These are phyloP conservation scores for Helichrysum umbraculigerum DNA, from an alignment of 129 eudicot genomes.

Conservation along the genomic window DNA sequence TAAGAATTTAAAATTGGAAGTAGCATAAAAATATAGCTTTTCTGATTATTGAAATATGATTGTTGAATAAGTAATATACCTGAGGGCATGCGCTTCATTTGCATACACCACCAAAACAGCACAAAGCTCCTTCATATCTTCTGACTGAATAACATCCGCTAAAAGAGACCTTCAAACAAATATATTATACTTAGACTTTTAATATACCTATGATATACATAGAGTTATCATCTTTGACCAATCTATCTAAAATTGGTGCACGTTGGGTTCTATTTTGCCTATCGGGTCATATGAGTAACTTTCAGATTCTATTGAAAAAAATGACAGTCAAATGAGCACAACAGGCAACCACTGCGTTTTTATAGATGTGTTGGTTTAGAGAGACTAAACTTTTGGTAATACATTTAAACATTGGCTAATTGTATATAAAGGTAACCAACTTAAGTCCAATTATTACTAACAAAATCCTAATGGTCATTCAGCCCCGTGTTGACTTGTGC, in stretches of 20 bases:
- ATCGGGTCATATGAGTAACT: neutral
- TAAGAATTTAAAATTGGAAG: neutral
- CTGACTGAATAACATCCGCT: slow-evolving; percentile 50
- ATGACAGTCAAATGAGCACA: neutral
- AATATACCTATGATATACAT: neutral
- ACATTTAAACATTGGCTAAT: too few relatives aligned
- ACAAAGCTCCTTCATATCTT: slow-evolving; percentile 70
- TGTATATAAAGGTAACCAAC: too few relatives aligned
- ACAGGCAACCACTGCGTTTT: neutral
- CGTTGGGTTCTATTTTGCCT: neutral
- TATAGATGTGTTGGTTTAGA: too few relatives aligned
- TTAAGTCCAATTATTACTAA: too few relatives aligned
- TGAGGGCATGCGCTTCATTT: slow-evolving; percentile 45
- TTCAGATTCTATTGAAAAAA: too few relatives aligned
- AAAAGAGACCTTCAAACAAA: slow-evolving; percentile 61
- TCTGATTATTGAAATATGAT: neutral
- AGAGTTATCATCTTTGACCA: neutral
- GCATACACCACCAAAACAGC: slow-evolving; percentile 63
- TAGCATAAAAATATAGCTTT: too few relatives aligned
- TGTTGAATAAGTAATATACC: slow-evolving; percentile 26
- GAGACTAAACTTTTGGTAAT: too few relatives aligned
- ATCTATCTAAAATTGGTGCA: neutral
- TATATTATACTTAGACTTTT: slow-evolving; percentile 10
- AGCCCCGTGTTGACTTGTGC: neutral
- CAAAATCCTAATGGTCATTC: neutral